Base-by-base conservation (phyloP, 768 basidiomycete genomes). In the Lentinula raphanica region DNA sequence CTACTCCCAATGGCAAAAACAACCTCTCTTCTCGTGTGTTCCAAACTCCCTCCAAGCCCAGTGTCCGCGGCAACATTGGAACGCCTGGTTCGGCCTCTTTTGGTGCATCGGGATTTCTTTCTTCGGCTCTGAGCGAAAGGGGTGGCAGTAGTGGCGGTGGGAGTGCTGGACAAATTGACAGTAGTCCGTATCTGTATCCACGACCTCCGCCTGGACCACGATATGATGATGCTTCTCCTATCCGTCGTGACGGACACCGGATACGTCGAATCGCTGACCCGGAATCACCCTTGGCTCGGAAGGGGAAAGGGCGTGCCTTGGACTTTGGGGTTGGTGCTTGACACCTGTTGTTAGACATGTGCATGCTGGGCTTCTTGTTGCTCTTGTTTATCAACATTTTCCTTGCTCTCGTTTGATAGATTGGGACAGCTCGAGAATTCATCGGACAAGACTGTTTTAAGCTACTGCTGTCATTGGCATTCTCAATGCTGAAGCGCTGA, bases 1-100 rank as follows among this genome's bases (percentile, higher is more conserved):
- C 79, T 39, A 88, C 86, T 19, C 87, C 86, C n/a, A 53, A 42
- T 42, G 40, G 19, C 40, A 88, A 86, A 68, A 77, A 77, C 48
- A 76, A 68, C 31, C 84, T 62, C 15, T 66, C 72, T 1, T 68
- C 72, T 12, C 73, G 77, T 23, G 71, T 73, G 53, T 82, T 81
- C 67, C 80, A 82, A 49, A 85, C 85, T 8, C 86, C 85, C 42
- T 77, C 76, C 13, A 74, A 70, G 59, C 62, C 68, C 3, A 67
- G 62, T 31, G 69, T 69, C 49, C 73, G 73, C 39, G 68, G 65
- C 35, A 65, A 21, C 36, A 69, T 66, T 40, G 66, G 45, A 32
- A 12, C 25, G 5, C 54, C 38, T 29, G 54, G 54, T 15, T 35
- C 65, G 36, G 67, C 65, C 56, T 58, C 63, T 11, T 67, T 72